Evolutionary conservation across 768 basidiomycete species (phyloP), one percentile per base, ranked within the genome.

Genomic region (Punctularia strigosozonata): DNA sequence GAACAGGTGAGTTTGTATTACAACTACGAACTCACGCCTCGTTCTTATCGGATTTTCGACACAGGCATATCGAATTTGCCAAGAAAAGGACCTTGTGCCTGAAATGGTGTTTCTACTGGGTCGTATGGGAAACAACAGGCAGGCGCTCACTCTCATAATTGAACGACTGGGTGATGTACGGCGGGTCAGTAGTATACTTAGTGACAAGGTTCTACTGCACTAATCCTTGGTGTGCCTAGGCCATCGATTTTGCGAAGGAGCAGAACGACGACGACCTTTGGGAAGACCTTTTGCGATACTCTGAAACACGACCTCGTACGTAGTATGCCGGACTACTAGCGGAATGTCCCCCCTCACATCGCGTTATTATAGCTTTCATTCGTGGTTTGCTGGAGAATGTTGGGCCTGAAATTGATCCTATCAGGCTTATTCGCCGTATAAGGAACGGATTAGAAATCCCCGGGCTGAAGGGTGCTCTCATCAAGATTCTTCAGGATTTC

Each of bases 41-140:
- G n/a, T n/a, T n/a, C n/a, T n/a, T n/a, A n/a, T n/a, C n/a, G n/a
- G n/a, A n/a, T n/a, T n/a, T n/a, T 30, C 10, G 15, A 30, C 15
- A 10, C 43, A 91, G 84, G 92, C 92, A 13, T 97, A 90, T 54
- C 65, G 70, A 35, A 77, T 89, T 18, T 97, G 91, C 56, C 77
- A 79, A 50, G 75, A 78, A 37, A 75, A 79, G 17, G 90, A 92
- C 52, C 68, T 90, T 21, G 91, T 99, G 0, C 77, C 77, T 0
- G 95, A 98, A 61, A 94, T 95, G 89, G 94, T 99, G 14, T 99
- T 94, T 62, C 69, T 98, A 1, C 75, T 98, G 1, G 95, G 94
- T 0, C 75, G 88, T 21, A 97, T 98, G 92, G 95, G 95, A 6
- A 88, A 97, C 59, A 95, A 95, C 59, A 94, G 91, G 66, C 72